These are phyloP conservation scores for Talaromyces sp. DNA, from an alignment of 2,329 filamentous ascomycete species.

Conservation along the genomic window DNA sequence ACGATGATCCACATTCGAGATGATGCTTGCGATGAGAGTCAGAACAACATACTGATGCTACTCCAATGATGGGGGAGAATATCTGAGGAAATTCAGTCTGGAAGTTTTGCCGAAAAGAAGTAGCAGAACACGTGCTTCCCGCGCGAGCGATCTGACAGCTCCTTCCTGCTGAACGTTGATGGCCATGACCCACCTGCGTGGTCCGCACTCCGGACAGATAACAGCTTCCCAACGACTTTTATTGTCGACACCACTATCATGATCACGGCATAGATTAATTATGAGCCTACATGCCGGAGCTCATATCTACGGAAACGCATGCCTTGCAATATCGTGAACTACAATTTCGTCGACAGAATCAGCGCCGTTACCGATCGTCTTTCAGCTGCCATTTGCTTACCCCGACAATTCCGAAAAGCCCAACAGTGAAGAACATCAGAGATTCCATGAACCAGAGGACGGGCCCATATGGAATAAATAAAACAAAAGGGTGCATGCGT, in stretches of 20 bases:
- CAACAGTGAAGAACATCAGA: not conserved
- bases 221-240: not conserved
- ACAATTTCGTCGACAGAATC: not conserved
- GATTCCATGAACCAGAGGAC: not conserved
- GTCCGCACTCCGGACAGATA: not conserved
- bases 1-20: not conserved
- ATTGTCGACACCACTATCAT: not conserved
- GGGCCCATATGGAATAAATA: not conserved
- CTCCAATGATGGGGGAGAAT: not conserved
- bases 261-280: not conserved
- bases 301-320: not conserved
- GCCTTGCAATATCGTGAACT: not conserved
- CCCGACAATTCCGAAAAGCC: not conserved
- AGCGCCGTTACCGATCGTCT: not conserved
- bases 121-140: constrained; percentile 2
- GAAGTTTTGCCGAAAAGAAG: not conserved
- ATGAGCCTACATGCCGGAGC: not conserved
- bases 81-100: not conserved
- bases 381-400: not conserved
- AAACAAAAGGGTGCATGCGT: constrained; percentile 16
- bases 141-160: not conserved
- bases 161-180: not conserved
- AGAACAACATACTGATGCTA: not conserved
- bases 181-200: not conserved
- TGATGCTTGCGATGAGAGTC: not conserved